phyloP scores from a whole-genome alignment of 225 moss, liverwort and hornwort species.

The Rhytidiadelphus loreus region DNA sequence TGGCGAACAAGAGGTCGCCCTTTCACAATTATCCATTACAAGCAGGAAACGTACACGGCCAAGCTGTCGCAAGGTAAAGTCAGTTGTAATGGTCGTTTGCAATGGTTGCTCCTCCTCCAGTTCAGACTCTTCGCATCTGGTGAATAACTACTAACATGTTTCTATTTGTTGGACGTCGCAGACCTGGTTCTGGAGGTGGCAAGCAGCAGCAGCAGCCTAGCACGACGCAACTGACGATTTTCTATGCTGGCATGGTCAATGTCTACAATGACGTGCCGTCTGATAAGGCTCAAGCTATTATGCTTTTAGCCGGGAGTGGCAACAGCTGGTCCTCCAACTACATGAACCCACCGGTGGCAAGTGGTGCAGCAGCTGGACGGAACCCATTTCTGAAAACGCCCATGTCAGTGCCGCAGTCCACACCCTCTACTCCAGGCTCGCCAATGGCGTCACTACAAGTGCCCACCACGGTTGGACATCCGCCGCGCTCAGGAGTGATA shows the following conservation, averaged over 20 bases:
- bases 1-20: constrained; percentile 14
- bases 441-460: constrained; percentile 7
- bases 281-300: constrained; percentile 93
- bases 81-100: neutral
- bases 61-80: constrained; percentile 12
- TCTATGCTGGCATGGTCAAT: constrained; percentile 81
- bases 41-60: neutral
- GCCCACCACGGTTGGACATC: neutral
- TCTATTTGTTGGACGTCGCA: neutral
- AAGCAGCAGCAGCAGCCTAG: constrained; percentile 21
- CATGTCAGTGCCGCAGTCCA: constrained; percentile 30
- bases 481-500: constrained; percentile 7
- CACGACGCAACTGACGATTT: constrained; percentile 80
- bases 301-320: constrained; percentile 83
- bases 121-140: neutral
- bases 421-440: constrained; percentile 35
- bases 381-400: constrained; percentile 26
- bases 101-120: neutral
- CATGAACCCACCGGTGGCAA: constrained; percentile 25
- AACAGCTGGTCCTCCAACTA: constrained; percentile 52
- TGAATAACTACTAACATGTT: neutral
- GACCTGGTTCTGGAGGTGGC: constrained; percentile 1
- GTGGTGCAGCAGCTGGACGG: constrained; percentile 7
- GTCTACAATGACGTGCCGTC: constrained; percentile 83
- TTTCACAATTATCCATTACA: constrained; percentile 18